These are phyloP conservation scores for Waltergamsia citrina DNA, from an alignment of 2,329 filamentous ascomycete genomes.

Conservation along the genomic window DNA sequence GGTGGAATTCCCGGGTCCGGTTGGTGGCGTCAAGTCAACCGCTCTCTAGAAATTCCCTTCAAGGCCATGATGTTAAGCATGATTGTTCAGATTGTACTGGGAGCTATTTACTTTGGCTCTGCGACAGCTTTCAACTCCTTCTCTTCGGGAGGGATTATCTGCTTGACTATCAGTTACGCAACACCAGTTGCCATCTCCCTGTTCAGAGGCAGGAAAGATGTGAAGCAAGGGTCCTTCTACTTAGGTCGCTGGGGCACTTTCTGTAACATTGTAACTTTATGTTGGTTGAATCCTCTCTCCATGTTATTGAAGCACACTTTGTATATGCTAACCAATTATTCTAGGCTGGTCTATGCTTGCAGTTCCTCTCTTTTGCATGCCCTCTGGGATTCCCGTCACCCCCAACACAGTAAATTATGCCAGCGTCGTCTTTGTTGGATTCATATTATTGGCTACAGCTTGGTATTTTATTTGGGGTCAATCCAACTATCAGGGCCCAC, in stretches of 20 bases:
- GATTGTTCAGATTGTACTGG: conserved; percentile 52
- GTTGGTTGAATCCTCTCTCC: conserved; percentile 14
- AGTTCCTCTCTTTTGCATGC: conserved; percentile 67
- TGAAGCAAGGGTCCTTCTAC: conserved; percentile 47
- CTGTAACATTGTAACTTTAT: conserved; percentile 54
- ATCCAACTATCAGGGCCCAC: conserved; percentile 57
- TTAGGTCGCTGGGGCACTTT: conserved; percentile 51
- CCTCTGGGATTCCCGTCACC: conserved; percentile 49
- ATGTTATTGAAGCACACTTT: conserved; percentile 4
- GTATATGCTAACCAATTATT: conserved; percentile 2
- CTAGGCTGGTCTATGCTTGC: conserved; percentile 57
- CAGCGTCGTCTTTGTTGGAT: conserved; percentile 61
- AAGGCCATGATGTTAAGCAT: conserved; percentile 66
- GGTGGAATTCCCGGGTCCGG: conserved; percentile 56
- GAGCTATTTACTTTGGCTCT: conserved; percentile 60
- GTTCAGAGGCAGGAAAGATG: conserved; percentile 46
- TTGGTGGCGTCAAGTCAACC: conserved; percentile 52
- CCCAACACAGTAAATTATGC: conserved; percentile 59
- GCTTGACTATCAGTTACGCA: conserved; percentile 57
- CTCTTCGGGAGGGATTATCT: conserved; percentile 61
- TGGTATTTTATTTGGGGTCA: conserved; percentile 65
- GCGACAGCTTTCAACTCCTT: conserved; percentile 63
- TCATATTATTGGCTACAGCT: conserved; percentile 45
- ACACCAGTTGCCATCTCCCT: conserved; percentile 56
- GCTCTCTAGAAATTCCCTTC: conserved; percentile 51